phyloP scores from a whole-genome alignment of 2,329 filamentous ascomycete species.

The Beauveria medogensis region DNA sequence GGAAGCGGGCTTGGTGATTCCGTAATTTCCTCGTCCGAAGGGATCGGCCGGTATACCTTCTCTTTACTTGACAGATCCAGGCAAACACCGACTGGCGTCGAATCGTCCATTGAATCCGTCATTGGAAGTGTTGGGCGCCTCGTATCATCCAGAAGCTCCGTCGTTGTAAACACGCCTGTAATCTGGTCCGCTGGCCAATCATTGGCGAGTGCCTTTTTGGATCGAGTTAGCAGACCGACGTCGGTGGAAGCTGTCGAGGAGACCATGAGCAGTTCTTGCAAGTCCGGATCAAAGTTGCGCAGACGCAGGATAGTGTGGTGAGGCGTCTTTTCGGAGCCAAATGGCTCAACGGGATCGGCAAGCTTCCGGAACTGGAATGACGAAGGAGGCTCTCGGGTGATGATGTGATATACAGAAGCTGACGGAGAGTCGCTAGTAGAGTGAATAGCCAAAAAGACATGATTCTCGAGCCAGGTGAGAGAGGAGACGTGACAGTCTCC shows the following conservation, averaged over 20 bases:
- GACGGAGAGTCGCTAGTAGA: constrained; percentile 52
- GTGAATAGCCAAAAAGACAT: constrained; percentile 75
- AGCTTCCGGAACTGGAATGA: constrained; percentile 67
- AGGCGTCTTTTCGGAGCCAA: constrained; percentile 56
- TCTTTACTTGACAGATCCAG: constrained; percentile 80
- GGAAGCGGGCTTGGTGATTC: constrained; percentile 76
- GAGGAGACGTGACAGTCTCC: constrained; percentile 66
- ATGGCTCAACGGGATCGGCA: constrained; percentile 65
- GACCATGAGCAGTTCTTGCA: constrained; percentile 76
- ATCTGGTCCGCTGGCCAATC: constrained; percentile 52
- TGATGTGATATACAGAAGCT: constrained; percentile 68
- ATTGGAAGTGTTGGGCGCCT: constrained; percentile 69
- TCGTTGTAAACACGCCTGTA: constrained; percentile 64
- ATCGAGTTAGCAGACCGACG: constrained; percentile 68
- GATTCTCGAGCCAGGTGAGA: constrained; percentile 80
- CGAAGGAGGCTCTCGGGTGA: constrained; percentile 55
- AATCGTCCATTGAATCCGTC: constrained; percentile 48
- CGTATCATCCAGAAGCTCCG: constrained; percentile 64
- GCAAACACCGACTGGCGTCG: constrained; percentile 72
- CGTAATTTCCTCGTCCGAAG: constrained; percentile 65
- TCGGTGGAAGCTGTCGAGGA: constrained; percentile 74
- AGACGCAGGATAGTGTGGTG: constrained; percentile 74
- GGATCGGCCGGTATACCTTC: constrained; percentile 69
- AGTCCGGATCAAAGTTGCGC: constrained; percentile 68
- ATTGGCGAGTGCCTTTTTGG: constrained; percentile 57